These are phyloP conservation scores for Ceratocystis papillata DNA, from an alignment of 2,329 filamentous ascomycete genomes.

Conservation along the genomic window DNA sequence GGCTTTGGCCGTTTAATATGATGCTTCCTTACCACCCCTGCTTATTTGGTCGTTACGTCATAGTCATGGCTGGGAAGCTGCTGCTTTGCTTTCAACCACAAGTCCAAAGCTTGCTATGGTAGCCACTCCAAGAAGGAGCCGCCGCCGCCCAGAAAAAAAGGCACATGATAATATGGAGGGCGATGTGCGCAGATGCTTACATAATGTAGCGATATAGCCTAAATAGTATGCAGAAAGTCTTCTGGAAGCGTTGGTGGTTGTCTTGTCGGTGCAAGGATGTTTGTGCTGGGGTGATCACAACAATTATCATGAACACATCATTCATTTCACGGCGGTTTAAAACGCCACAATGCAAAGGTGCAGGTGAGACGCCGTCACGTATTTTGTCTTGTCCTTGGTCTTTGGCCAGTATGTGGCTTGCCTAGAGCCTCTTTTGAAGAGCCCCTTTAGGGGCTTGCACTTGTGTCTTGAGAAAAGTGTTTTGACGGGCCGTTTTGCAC, in stretches of 20 bases:
- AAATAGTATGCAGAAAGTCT: not conserved
- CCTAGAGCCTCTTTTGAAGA: not conserved
- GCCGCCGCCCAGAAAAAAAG: not conserved
- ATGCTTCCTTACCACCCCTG: not conserved
- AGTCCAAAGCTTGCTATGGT: not conserved
- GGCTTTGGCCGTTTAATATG: not conserved
- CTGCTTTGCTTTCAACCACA: not conserved
- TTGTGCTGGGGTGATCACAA: not conserved
- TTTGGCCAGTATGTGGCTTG: not conserved
- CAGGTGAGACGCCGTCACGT: not conserved
- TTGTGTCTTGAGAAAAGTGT: not conserved
- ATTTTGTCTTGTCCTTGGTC: not conserved
- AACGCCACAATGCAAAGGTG: not conserved
- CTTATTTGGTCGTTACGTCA: not conserved
- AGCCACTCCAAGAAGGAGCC: not conserved
- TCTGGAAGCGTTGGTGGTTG: not conserved
- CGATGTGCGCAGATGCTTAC: not conserved
- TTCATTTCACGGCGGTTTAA: not conserved
- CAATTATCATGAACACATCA: not conserved
- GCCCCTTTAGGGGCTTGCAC: no score
- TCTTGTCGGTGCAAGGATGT: not conserved
- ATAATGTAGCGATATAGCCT: not conserved
- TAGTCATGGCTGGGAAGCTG: not conserved
- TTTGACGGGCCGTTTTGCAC: not conserved
- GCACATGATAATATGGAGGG: not conserved